Evolutionary conservation across 2,329 filamentous ascomycete species (phyloP).

Genomic region (Conoideocrella luteorostrata): DNA sequence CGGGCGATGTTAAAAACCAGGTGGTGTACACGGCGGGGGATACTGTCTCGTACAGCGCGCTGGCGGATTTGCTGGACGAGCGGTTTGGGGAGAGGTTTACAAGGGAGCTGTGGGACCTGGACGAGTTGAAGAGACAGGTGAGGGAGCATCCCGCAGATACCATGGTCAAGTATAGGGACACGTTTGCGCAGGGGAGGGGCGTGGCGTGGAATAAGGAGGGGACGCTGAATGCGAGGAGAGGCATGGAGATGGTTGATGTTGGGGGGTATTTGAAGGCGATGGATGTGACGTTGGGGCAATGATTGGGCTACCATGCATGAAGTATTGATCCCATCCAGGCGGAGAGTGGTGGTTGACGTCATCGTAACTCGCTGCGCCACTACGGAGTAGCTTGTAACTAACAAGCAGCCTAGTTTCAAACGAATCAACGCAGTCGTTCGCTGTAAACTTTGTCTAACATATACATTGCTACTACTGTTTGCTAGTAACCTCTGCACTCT

Average conservation of each 20-base stretch:
- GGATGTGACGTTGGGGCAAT: no score
- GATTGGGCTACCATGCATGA: no score
- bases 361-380: no score
- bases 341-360: no score
- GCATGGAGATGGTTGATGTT: slow-evolving; percentile 38
- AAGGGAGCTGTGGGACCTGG: slow-evolving; percentile 43
- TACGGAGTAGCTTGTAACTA: no score
- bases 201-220: slow-evolving; percentile 49
- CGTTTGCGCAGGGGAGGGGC: slow-evolving; percentile 53
- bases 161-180: slow-evolving; percentile 53
- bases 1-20: slow-evolving; percentile 25
- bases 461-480: no score
- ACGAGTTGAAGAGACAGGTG: slow-evolving; percentile 39
- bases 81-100: slow-evolving; percentile 32
- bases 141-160: slow-evolving; percentile 36
- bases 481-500: no score
- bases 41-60: slow-evolving; percentile 48
- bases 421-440: no score
- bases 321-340: no score
- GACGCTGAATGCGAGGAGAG: slow-evolving; percentile 47
- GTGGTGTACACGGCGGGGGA: slow-evolving; percentile 57
- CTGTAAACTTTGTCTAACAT: no score
- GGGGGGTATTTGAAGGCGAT: slow-evolving; percentile 28
- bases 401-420: no score
- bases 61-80: slow-evolving; percentile 47